phyloP scores from a whole-genome alignment of 169 alveolate species.

The Cryptosporidium muris region DNA sequence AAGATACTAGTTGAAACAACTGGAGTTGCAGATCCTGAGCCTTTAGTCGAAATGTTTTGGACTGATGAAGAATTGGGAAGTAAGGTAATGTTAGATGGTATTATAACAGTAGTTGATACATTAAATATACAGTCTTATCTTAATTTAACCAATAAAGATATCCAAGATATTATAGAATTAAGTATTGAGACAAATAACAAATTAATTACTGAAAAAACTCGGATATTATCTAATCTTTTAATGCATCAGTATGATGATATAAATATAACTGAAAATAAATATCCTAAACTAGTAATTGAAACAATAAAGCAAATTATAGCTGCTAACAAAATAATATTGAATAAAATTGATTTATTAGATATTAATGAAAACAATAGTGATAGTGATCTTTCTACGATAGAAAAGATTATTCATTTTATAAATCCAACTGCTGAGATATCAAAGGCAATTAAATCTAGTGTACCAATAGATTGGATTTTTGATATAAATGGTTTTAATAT shows the following conservation, averaged over 20 bases:
- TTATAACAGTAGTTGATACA: constrained; percentile 78
- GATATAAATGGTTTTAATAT: constrained; percentile 48
- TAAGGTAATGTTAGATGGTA: constrained; percentile 75
- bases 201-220: too few relatives aligned
- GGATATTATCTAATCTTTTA: not conserved
- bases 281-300: constrained; percentile 35
- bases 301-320: constrained; percentile 78
- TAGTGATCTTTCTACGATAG: not conserved
- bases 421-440: constrained; percentile 63
- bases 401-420: constrained; percentile 11
- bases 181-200: too few relatives aligned
- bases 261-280: too few relatives aligned
- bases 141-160: not conserved
- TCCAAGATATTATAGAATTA: too few relatives aligned
- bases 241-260: not conserved
- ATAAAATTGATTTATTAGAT: constrained; percentile 77
- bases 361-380: not conserved
- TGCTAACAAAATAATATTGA: constrained; percentile 82
- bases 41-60: constrained; percentile 82
- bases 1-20: constrained; percentile 82
- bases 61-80: constrained; percentile 79
- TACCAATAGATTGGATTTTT: constrained; percentile 60
- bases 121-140: constrained; percentile 51
- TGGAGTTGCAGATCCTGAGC: constrained; percentile 87
- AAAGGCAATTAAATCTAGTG: constrained; percentile 20